Evolutionary conservation across 257 asterid genomes (phyloP), one percentile per base, ranked within the genome.

Genomic region (Cordia subcordata): DNA sequence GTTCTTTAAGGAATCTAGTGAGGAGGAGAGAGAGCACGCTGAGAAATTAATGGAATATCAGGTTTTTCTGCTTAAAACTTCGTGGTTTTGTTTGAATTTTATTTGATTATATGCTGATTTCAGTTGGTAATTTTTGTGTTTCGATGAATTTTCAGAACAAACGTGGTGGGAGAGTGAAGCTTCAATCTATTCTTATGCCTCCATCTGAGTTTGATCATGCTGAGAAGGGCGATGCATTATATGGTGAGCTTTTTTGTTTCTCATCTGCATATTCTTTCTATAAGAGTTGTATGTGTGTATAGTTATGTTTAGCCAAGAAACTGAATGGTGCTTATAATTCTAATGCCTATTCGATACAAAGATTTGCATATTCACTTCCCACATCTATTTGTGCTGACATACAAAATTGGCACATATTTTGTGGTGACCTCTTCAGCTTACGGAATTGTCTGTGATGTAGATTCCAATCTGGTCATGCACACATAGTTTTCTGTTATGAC

Each of bases 141-240:
- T 9, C 15, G 32, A 22, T 52, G 13, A 0, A 20, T 19, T 52
- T 53, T 27, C 17, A 59, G 63, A 59, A 59, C 63, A 59, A 42
- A 22, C 49, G 63, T 45, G 53, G 73, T 61, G 68, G 73, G 10
- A 61, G 61, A 21, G 68, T 68, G 62, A 54, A 54, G 63, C 49
- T 68, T 38, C 73, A 55, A 46, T 45, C 73, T 5, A 47, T 68
- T 61, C 21, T 61, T 40, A 61, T 61, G 68, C 68, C 73, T 0
- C 44, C 47, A 16, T 68, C 73, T 15, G 73, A 68, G 52, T 61
- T 61, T 33, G 68, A 68, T 44, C 57, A 61, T 37, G 59, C 52
- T 49, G 73, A 68, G 54, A 68, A 61, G 49, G 73, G 73, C n/a
- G 73, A 61, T 61, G 68, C 73, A 17, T 46, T 68, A 40, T 46